A percentile compares a stretch with the other conserved stretches of the same genome.
phyloP scores from a whole-genome alignment of 1,139 yeast species.

The Diutina ranongensis region DNA sequence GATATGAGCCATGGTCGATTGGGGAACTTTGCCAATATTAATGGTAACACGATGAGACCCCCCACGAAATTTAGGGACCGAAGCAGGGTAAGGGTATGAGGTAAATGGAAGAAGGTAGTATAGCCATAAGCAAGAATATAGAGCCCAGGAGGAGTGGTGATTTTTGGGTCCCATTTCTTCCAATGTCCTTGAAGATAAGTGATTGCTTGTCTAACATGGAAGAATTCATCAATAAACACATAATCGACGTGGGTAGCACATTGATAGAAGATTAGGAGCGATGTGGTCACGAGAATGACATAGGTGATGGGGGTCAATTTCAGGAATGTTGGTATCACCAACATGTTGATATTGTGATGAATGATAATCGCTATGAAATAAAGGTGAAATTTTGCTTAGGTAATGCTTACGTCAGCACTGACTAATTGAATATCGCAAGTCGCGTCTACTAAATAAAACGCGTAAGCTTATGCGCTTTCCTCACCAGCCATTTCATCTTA shows the following conservation, averaged over 20 bases:
- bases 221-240: constrained; percentile 64
- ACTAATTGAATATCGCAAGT: too few species aligned
- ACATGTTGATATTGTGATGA: constrained; percentile 1
- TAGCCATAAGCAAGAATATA: constrained; percentile 52
- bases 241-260: constrained; percentile 16
- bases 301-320: neutral
- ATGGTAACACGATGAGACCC: constrained; percentile 43
- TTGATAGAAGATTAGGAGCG: neutral
- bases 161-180: constrained; percentile 69
- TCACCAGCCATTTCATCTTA: neutral
- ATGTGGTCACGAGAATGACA: neutral
- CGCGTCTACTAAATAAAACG: too few species aligned
- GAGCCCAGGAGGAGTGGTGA: constrained; percentile 95
- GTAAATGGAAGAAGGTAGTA: constrained; percentile 16
- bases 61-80: constrained; percentile 57
- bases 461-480: too few species aligned
- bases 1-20: constrained; percentile 7
- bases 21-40: constrained; percentile 14
- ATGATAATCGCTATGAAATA: too few species aligned
- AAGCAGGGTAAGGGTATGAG: constrained; percentile 16
- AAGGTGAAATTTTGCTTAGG: too few species aligned
- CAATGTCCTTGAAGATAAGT: constrained; percentile 53
- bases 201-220: constrained; percentile 74
- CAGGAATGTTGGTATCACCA: neutral
- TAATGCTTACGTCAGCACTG: too few species aligned